Evolutionary conservation across 306 rosid species (phyloP), one percentile per base, ranked within the genome.

Genomic region (Citrullus mucosospermus): DNA sequence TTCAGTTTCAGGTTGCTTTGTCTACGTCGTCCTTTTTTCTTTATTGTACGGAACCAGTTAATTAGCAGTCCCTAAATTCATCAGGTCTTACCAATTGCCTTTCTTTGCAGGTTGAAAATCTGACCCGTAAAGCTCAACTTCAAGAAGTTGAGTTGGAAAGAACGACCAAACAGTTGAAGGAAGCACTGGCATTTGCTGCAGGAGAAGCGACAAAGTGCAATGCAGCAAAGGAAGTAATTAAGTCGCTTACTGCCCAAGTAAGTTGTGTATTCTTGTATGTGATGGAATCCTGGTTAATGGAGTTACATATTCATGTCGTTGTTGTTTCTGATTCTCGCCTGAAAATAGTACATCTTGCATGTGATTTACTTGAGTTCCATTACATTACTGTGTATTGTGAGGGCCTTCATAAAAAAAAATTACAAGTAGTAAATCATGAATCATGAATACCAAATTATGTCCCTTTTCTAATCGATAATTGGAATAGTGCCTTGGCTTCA

Each of bases 131-230:
- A 82, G 89, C 93, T 57, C 97, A 91, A 85, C 80, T 78, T 48
- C 72, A 62, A 48, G 80, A 78, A 78, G 51, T 63, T 78, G 80
- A 78, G 75, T 32, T 63, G 48, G 80, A 78, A 62, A 60, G 48
- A 32, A 78, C 80, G 2, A 63, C 60, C 34, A 78, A 78, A 50
- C 80, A 62, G 62, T 63, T 60, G 80, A 65, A 65, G 75, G 99
- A 95, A 82, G 99, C 97, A 78, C 86, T 88, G 78, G 88, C 96
- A 83, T 86, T 91, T 85, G 97, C 97, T 12, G 97, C 88, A 77
- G 99, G 58, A 63, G 80, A 78, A 65, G 73, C 80, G 25, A n/a
- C 80, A 63, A 78, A 78, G 58, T 78, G 80, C 75, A 78, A 78
- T 60, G 80, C 80, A 48, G 80, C 80, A 44, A 78, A 63, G 39